Evolutionary conservation across 768 basidiomycete genomes (phyloP).

Genomic region (Calocybe indica): DNA sequence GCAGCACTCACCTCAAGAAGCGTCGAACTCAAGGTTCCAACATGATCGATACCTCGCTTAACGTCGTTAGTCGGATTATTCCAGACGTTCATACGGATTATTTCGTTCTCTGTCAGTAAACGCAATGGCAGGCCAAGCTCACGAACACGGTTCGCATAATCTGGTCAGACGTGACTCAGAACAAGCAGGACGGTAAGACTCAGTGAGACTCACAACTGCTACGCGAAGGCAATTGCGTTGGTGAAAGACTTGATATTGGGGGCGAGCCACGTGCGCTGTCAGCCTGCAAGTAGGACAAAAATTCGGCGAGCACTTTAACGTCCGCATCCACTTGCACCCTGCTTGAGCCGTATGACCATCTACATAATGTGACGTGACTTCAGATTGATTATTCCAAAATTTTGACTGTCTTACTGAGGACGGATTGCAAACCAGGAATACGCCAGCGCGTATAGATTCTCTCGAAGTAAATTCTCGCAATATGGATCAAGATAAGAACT

Average conservation of each 20-base stretch:
- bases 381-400: constrained; percentile 1
- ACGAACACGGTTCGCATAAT: constrained; percentile 56
- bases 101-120: constrained; percentile 86
- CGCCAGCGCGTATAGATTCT: constrained; percentile 71
- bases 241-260: constrained; percentile 57
- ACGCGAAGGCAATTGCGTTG: constrained; percentile 37
- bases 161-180: constrained; percentile 21
- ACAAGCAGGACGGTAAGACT: background rate
- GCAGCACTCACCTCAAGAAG: constrained; percentile 50
- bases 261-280: constrained; percentile 61
- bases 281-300: constrained; percentile 67
- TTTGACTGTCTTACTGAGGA: constrained; percentile 64
- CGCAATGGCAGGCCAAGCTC: constrained; percentile 71
- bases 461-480: constrained; percentile 72
- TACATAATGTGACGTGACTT: constrained; percentile 21
- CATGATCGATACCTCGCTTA: constrained; percentile 59
- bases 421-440: constrained; percentile 91
- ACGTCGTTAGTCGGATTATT: constrained; percentile 77
- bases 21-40: constrained; percentile 45
- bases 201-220: constrained; percentile 30
- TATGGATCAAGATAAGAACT: constrained; percentile 81
- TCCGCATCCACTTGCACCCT: constrained; percentile 87
- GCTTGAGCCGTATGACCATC: constrained; percentile 96
- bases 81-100: constrained; percentile 85
- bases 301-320: constrained; percentile 80